Evolutionary conservation across 2,329 filamentous ascomycete genomes (phyloP), one percentile per base, ranked within the genome.

Genomic region (Fusarium cyanostomum): DNA sequence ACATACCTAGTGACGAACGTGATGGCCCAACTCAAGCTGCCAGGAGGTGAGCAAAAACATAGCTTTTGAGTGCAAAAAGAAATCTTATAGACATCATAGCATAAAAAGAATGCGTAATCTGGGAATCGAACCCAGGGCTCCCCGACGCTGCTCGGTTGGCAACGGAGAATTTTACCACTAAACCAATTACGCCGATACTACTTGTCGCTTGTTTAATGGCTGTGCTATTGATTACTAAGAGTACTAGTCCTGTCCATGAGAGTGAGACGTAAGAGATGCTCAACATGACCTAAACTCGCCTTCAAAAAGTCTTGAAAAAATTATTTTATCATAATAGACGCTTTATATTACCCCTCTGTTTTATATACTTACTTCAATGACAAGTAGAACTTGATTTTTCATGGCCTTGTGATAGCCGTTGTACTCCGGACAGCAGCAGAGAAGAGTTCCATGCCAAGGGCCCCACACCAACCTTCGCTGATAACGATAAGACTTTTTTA

Each of bases 401-500:
- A 21, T 21, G 21, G 21, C 21, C 6, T 21, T 21, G 21, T 21
- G 21, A 21, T 21, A 4, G 21, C n/a, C n/a, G 21, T 21, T 21
- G 4, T 21, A 21, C 21, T n/a, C n/a, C n/a, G n/a, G n/a, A n/a
- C n/a, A n/a, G n/a, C n/a, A n/a, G n/a, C n/a, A n/a, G n/a, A 21
- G 21, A 21, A 21, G 21, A 21, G 21, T 21, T 21, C 6, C 21
- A n/a, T n/a, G 13, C 13, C 15, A 12, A 33, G 31, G 4, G 58
- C 41, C 35, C 66, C 64, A 69, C 31, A 59, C 27, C 4, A 43
- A 43, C 30, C 21, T 39, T 24, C 15, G 7, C 52, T 37, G 69
- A 71, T 72, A 71, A 55, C 68, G 70, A 72, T 73, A 74, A 74
- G 56, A 53, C 62, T 57, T 70, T 69, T 68, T 59, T 63, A 54